These are phyloP conservation scores for Aspergillus campestris DNA, from an alignment of 495 filamentous ascomycete species.

Conservation along the genomic window DNA sequence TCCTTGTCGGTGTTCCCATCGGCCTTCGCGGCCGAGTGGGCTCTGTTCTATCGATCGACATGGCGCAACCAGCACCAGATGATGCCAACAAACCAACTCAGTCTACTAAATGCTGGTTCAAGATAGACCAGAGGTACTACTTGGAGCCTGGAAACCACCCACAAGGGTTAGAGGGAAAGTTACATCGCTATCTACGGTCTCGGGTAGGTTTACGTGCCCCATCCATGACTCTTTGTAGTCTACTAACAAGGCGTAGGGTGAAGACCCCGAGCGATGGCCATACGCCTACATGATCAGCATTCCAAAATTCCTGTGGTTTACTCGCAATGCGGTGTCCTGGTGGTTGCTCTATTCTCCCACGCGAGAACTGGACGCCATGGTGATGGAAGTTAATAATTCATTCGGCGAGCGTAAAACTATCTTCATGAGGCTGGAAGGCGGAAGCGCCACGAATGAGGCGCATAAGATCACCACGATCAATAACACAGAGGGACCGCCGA, in stretches of 20 bases:
- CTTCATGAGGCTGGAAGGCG: conserved; percentile 8
- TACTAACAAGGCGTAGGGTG: conserved; percentile 4
- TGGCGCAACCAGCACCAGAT: too few relatives aligned
- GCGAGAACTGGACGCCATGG: conserved; percentile 50
- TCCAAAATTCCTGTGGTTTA: conserved; percentile 60
- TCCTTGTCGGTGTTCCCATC: conserved; percentile 2
- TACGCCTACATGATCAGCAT: conserved; percentile 64
- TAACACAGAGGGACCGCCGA: too few relatives aligned
- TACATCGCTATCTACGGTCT: conserved; percentile 9
- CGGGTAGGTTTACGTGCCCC: background rate
- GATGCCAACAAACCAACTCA: background rate
- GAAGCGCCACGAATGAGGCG: background rate
- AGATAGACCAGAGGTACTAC: conserved; percentile 7
- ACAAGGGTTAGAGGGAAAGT: conserved; percentile 7
- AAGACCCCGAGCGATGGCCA: conserved; percentile 22
- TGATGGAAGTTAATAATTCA: conserved; percentile 73
- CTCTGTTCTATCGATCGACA: conserved; percentile 1
- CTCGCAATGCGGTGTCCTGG: conserved; percentile 72
- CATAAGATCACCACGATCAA: too few relatives aligned
- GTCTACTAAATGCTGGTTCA: conserved; percentile 11
- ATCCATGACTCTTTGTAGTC: too few relatives aligned
- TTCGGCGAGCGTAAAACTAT: conserved; percentile 56
- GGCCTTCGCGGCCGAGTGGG: conserved; percentile 1
- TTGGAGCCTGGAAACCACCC: conserved; percentile 11
- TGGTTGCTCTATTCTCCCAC: conserved; percentile 67